Evolutionary conservation across 73 alveolate species (phyloP).

Genomic region (Paramecium sexaurelia): DNA sequence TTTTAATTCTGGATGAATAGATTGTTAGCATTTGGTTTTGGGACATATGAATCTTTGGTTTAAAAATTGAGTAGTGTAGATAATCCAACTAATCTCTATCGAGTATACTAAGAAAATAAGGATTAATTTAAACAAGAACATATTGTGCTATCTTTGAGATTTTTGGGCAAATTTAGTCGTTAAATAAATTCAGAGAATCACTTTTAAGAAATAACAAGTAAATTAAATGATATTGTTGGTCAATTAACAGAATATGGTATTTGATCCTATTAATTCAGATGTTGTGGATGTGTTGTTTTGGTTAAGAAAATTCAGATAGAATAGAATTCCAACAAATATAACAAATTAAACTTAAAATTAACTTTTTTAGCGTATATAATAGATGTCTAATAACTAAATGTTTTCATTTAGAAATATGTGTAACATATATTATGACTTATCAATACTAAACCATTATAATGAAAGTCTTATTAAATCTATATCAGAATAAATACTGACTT

Average conservation of each 20-base stretch:
- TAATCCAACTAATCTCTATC: neutral
- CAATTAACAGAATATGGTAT: neutral
- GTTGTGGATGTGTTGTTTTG: conserved; percentile 5
- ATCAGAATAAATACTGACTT: neutral
- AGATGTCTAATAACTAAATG: neutral
- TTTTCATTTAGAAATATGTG: neutral
- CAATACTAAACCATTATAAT: neutral
- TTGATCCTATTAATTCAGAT: neutral
- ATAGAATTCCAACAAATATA: neutral
- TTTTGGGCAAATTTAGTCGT: neutral
- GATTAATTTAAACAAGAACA: conserved; percentile 13
- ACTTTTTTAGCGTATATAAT: neutral
- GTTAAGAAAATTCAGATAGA: neutral
- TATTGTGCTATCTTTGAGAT: neutral
- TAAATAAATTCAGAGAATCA: neutral
- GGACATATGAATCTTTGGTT: neutral
- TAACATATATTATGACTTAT: neutral
- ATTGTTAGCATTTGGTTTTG: neutral
- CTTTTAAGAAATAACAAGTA: neutral
- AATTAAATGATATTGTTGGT: neutral
- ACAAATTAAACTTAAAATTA: neutral
- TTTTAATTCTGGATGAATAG: conserved; percentile 39
- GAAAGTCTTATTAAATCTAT: neutral
- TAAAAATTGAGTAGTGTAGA: neutral
- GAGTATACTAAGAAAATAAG: neutral